Evolutionary conservation across 2,329 filamentous ascomycete genomes (phyloP).

Genomic region (Sclerotinia spermophila): DNA sequence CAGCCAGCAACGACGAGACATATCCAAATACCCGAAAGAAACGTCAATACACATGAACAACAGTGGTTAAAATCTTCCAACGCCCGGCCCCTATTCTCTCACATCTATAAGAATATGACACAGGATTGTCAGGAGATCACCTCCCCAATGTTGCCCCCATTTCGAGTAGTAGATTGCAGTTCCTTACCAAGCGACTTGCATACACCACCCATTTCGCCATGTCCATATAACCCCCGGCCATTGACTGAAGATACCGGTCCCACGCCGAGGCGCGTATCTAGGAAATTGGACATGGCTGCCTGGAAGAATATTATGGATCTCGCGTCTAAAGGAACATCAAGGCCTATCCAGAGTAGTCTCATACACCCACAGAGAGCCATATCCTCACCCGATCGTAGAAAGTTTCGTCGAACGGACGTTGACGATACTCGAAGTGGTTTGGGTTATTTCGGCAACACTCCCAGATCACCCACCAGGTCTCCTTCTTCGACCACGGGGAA

Average conservation of each 20-base stretch:
- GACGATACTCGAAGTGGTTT: background rate
- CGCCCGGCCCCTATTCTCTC: background rate
- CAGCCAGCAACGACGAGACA: conserved; percentile 18
- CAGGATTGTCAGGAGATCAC: background rate
- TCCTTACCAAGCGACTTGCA: background rate
- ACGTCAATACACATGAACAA: background rate
- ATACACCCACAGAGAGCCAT: background rate
- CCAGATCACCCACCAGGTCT: background rate
- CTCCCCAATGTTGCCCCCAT: background rate
- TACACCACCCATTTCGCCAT: background rate
- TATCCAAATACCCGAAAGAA: conserved; percentile 22
- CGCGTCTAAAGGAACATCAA: background rate
- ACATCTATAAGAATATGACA: background rate
- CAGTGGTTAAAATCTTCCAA: background rate
- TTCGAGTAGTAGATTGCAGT: background rate
- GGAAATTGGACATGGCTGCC: background rate
- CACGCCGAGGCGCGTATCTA: background rate
- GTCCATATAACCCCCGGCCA: background rate
- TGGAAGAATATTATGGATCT: background rate
- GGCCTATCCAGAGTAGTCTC: background rate
- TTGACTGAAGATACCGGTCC: background rate
- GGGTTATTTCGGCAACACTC: background rate
- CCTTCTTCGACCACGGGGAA: background rate
- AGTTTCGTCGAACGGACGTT: background rate
- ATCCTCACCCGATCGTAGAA: background rate